Evolutionary conservation across 441 rosid species (phyloP), one percentile per base, ranked within the genome.

Genomic region (Adansonia gregorii): DNA sequence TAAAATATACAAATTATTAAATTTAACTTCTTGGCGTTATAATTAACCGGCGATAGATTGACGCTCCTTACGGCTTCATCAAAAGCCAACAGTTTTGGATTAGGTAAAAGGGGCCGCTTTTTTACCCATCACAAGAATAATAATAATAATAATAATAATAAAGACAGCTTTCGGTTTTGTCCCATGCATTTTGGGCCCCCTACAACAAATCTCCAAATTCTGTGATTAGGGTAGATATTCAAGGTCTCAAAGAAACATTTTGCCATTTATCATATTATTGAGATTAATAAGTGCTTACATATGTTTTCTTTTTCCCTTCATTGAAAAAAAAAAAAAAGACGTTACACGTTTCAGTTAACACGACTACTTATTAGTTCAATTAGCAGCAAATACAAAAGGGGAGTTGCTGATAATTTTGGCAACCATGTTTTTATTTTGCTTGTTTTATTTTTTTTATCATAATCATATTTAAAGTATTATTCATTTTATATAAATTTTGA

Each of bases 21-120:
- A 35, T 35, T 35, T 35, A 35, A 3, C 39, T 35, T 35, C 3
- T 35, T 35, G 39, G 39, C 39, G 39, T 35, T 19, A 0, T 56
- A 19, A 10, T 67, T 67, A 22, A 59, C 15, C 4, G 15, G 3
- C 1, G 11, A 15, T 0, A 6, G 45, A 41, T 11, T 20, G 35
- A 68, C 35, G 10, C 10, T 20, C 27, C 41, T 31, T 73, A 54
- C 76, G 54, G 39, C 66, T 35, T 73, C 66, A 73, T 35, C 31
- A 9, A 56, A 39, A 55, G 2, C 35, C 0, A 73, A 27, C 51
- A 55, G 5, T 56, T 35, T 41, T 56, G 51, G 35, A 72, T 49
- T 2, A 52, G 19, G 61, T 56, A 41, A 51, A 22, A 27, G 1
- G 27, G 27, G 54, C 31, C 17, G 31, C 31, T 45, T 43, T 67